These are phyloP conservation scores for Suhomyces bribrorum DNA, from an alignment of 1,139 yeast genomes.

Conservation along the genomic window DNA sequence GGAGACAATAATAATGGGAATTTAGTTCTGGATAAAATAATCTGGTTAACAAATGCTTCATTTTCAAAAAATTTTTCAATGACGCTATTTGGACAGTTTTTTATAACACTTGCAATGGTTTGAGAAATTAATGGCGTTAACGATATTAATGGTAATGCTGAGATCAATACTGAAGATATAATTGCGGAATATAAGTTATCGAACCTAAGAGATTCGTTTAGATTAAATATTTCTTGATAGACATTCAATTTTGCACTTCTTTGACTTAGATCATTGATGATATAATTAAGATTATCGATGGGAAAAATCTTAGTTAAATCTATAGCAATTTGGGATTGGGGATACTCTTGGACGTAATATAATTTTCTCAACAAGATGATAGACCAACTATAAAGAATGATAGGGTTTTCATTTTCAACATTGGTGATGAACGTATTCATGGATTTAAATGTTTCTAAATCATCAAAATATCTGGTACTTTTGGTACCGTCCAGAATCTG, in stretches of 20 bases:
- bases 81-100: slow-evolving; percentile 55
- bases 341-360: slow-evolving; percentile 45
- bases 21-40: slow-evolving; percentile 67
- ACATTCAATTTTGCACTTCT: slow-evolving; percentile 50
- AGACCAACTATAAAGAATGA: slow-evolving; percentile 71
- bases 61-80: slow-evolving; percentile 60
- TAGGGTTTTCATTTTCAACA: slow-evolving; percentile 39
- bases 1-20: slow-evolving; percentile 71
- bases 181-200: slow-evolving; percentile 60
- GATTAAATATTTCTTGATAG: slow-evolving; percentile 42
- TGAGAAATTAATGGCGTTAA: slow-evolving; percentile 56
- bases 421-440: slow-evolving; percentile 40
- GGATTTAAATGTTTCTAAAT: slow-evolving; percentile 40
- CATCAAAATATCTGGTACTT: slow-evolving; percentile 36
- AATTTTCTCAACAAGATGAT: slow-evolving; percentile 60
- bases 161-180: slow-evolving; percentile 57
- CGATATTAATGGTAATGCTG: slow-evolving; percentile 60
- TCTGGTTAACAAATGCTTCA: slow-evolving; percentile 53
- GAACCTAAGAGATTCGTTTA: slow-evolving; percentile 48
- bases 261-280: slow-evolving; percentile 39
- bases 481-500: slow-evolving; percentile 1
- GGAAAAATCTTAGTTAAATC: slow-evolving; percentile 20
- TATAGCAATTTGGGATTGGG: slow-evolving; percentile 14
- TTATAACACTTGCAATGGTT: slow-evolving; percentile 52
- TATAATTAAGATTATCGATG: slow-evolving; percentile 9